Evolutionary conservation across 2,329 filamentous ascomycete genomes (phyloP).

Genomic region (Claviceps sp.): DNA sequence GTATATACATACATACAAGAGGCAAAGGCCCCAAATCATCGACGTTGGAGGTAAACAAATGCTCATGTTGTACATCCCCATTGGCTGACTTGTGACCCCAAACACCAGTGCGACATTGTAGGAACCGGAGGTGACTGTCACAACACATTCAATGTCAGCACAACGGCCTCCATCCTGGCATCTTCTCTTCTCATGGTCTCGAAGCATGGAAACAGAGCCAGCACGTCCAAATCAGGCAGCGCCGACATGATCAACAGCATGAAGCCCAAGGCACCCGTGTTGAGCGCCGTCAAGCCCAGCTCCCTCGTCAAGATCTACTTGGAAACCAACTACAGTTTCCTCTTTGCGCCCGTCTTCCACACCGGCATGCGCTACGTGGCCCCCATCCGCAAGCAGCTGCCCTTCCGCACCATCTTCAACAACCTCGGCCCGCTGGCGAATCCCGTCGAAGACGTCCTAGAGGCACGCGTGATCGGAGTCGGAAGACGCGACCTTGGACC

Average conservation of each 20-base stretch:
- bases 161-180: conserved; percentile 83
- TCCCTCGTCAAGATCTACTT: conserved; percentile 64
- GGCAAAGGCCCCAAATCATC: not conserved
- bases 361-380: conserved; percentile 86
- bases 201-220: conserved; percentile 93
- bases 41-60: not conserved
- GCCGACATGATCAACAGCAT: conserved; percentile 79
- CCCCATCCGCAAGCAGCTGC: conserved; percentile 72
- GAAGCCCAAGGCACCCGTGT: conserved; percentile 55
- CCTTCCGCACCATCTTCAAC: conserved; percentile 96
- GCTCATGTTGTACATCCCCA: conserved; percentile 4
- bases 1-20: too few species aligned
- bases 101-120: conserved; percentile 68
- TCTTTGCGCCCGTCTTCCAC: conserved; percentile 94
- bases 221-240: conserved; percentile 89
- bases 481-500: conserved; percentile 76
- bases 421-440: conserved; percentile 86
- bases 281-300: conserved; percentile 58
- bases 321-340: conserved; percentile 79
- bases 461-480: conserved; percentile 88
- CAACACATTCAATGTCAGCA: conserved; percentile 97
- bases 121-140: conserved; percentile 93
- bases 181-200: conserved; percentile 74
- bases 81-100: not conserved
- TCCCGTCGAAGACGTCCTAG: conserved; percentile 69